Conservation (phyloP, 106 monocot species). For the Allium fistulosum region DNA sequence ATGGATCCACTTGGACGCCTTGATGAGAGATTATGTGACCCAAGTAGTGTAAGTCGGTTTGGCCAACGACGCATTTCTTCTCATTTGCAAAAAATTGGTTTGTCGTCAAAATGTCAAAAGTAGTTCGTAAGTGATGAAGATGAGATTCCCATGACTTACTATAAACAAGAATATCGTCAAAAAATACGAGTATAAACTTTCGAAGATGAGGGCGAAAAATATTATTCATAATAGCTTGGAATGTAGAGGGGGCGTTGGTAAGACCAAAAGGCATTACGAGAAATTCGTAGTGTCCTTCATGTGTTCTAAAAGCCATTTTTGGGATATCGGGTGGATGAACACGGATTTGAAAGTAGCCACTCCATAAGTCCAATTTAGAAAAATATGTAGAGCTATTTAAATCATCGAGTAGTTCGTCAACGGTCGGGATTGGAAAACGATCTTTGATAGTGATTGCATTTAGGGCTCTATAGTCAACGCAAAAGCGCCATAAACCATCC, state of each 20-base stretch:
- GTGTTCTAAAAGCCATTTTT: not conserved
- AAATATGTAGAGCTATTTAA: not conserved
- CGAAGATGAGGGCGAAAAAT: not conserved
- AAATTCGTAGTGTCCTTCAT: not conserved
- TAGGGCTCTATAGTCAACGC: conserved; percentile 3
- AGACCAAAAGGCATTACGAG: not conserved
- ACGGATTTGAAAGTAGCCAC: not conserved
- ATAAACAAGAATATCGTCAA: conserved; percentile 2
- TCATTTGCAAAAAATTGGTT: not conserved
- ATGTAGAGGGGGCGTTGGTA: not conserved
- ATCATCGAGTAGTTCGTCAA: not conserved
- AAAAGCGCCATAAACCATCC: not conserved
- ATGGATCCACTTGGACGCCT: not conserved
- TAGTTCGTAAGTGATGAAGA: not conserved
- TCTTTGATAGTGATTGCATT: not conserved
- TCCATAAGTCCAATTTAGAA: not conserved
- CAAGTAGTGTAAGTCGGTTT: not conserved
- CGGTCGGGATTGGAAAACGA: not conserved
- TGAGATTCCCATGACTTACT: not conserved
- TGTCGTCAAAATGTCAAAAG: not conserved
- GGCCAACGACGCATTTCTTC: not conserved
- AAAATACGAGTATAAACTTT: not conserved
- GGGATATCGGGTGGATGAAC: not conserved
- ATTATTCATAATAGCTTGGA: not conserved
- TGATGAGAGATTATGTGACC: not conserved